These are phyloP conservation scores for Begonia masoniana DNA, from an alignment of 306 rosid species.

Conservation along the genomic window DNA sequence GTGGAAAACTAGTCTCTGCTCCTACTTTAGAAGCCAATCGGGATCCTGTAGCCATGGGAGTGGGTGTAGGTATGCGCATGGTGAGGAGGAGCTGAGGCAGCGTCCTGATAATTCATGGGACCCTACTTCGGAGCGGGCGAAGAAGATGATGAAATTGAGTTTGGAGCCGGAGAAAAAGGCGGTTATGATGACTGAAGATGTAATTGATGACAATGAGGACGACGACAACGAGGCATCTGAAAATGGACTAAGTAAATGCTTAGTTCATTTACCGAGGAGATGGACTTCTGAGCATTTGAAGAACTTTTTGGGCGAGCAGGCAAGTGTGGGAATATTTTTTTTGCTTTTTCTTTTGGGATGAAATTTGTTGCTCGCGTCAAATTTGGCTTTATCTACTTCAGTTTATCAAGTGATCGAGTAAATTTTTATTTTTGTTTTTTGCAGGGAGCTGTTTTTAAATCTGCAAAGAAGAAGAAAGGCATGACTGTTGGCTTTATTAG, in stretches of 20 bases:
- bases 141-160: constrained; percentile 41
- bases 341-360: neutral
- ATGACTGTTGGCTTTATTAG: constrained; percentile 60
- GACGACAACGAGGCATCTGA: constrained; percentile 14
- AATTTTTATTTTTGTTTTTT: constrained; percentile 1
- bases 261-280: constrained; percentile 68
- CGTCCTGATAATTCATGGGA: constrained; percentile 90
- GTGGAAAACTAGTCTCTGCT: constrained; percentile 90
- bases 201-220: constrained; percentile 32
- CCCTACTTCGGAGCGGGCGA: constrained; percentile 80
- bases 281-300: constrained; percentile 61
- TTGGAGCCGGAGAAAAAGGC: constrained; percentile 14
- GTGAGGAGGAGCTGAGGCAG: constrained; percentile 77
- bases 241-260: constrained; percentile 51
- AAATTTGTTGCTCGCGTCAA: neutral
- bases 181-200: constrained; percentile 66
- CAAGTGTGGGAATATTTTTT: constrained; percentile 13
- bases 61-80: constrained; percentile 63
- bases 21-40: constrained; percentile 55
- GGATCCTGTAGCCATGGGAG: constrained; percentile 65
- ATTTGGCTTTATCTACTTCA: neutral
- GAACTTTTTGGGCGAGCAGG: constrained; percentile 46
- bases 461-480: constrained; percentile 81
- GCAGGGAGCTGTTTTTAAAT: constrained; percentile 52
- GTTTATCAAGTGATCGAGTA: neutral